Base-by-base conservation (phyloP, 2,329 filamentous ascomycete species). In the Claviceps maximensis region DNA sequence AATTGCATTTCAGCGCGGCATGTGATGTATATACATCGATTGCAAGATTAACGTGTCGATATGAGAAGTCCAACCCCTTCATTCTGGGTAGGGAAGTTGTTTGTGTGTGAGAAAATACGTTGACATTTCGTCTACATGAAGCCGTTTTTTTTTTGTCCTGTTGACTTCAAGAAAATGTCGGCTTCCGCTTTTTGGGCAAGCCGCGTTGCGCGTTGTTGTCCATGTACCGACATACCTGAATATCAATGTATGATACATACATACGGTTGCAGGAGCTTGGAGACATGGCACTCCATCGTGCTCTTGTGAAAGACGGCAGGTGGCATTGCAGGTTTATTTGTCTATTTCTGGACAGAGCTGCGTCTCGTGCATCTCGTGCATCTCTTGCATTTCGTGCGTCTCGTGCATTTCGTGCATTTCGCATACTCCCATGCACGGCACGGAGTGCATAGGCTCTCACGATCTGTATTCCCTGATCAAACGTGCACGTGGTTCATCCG, bases 401-500 rank as follows among this genome's bases (percentile, higher is more conserved):
- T 19, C 6, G 17, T 12, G 46, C 21, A 47, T 33, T 47, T 38
- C 31, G 15, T 40, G 31, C 31, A 49, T 40, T 23, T 9, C 8
- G 6, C n/a, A 41, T 27, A 36, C 23, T 36, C 46, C 46, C 17
- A 36, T 42, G n/a, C 36, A 27, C 23, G 23, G n/a, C 17, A n/a
- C 21, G 33, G 6, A 42, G 25, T 23, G 21, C 40, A 25, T 29
- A 33, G 25, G 33, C 33, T 21, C 36, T 47, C 44, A 29, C 44
- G 44, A 47, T 31, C 44, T 47, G 44, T 47, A 42, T 42, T 42
- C 40, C 40, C n/a, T 4, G 40, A 33, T 13, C 17, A 47, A 47
- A 23, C 29, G 42, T 46, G 45, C 45, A 48, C 42, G 51, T 52
- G 51, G 51, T 48, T n/a, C 45, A 33, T 52, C 19, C 21, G 29